A percentile compares a stretch with the other conserved stretches of the same genome.
Evolutionary conservation across 192 early-diverging fungal genomes (phyloP).

Genomic region (Rhizophlyctis rosea): DNA sequence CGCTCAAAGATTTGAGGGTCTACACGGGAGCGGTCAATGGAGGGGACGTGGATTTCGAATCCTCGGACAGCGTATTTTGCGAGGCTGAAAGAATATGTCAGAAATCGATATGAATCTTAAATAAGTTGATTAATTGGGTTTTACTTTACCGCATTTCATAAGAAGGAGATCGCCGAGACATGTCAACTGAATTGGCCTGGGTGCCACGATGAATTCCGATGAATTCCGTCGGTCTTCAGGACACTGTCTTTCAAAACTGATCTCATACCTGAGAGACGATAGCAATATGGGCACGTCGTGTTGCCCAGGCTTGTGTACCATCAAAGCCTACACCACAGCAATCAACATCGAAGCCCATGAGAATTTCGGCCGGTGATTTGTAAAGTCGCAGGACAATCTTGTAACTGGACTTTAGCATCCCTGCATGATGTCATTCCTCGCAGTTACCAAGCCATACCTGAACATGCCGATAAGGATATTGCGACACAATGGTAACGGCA

Average conservation of each 20-base stretch:
- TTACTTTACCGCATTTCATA: slow-evolving; percentile 19
- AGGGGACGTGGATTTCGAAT: slow-evolving; percentile 17
- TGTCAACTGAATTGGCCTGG: slow-evolving; percentile 26
- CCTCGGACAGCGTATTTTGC: slow-evolving; percentile 31
- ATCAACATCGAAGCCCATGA: slow-evolving; percentile 35
- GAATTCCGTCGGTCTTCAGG: too few relatives aligned
- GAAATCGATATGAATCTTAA: neutral
- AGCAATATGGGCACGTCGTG: slow-evolving; percentile 22
- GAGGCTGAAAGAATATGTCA: too few relatives aligned
- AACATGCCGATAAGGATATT: slow-evolving; percentile 30
- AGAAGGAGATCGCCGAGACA: slow-evolving; percentile 27
- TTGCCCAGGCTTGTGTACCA: slow-evolving; percentile 18
- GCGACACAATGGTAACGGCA: slow-evolving; percentile 31
- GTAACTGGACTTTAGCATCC: neutral
- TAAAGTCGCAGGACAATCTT: slow-evolving; percentile 36
- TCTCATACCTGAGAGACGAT: slow-evolving; percentile 23
- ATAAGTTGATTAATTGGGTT: neutral
- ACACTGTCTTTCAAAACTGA: too few relatives aligned
- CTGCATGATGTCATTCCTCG: too few relatives aligned
- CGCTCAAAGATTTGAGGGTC: slow-evolving; percentile 32
- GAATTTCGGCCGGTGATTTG: slow-evolving; percentile 25
- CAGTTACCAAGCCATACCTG: neutral
- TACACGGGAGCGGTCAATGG: slow-evolving; percentile 7
- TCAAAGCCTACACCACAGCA: slow-evolving; percentile 29
- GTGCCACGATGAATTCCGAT: too few relatives aligned